Evolutionary conservation across 2,329 filamentous ascomycete species (phyloP).

Genomic region (Microdochium paspali): DNA sequence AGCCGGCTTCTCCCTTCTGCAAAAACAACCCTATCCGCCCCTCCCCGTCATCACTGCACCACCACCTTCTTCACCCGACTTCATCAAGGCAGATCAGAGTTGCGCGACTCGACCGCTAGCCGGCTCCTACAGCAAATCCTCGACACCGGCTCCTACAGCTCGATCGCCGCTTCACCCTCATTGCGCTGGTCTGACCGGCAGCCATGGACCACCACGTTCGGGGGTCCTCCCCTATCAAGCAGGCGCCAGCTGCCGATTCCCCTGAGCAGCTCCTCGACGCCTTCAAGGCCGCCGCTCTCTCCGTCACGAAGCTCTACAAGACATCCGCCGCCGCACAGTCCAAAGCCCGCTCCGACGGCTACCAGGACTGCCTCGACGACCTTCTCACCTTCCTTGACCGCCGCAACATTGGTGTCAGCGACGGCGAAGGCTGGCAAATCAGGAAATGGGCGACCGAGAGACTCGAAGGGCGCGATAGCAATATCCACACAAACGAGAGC

Average conservation of each 20-base stretch:
- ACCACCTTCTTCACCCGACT: constrained; percentile 3
- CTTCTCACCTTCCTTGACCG: constrained; percentile 77
- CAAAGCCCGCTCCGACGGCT: constrained; percentile 69
- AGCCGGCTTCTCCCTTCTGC: background rate
- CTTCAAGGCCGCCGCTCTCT: constrained; percentile 87
- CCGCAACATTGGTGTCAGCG: constrained; percentile 65
- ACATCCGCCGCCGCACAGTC: constrained; percentile 71
- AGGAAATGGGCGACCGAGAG: constrained; percentile 60
- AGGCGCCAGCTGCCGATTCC: constrained; percentile 28
- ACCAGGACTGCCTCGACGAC: constrained; percentile 90
- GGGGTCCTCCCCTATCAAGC: constrained; percentile 19
- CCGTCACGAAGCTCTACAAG: constrained; percentile 94
- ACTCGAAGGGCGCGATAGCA: constrained; percentile 51
- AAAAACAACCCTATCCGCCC: background rate
- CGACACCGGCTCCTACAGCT: background rate
- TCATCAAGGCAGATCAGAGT: too few species aligned
- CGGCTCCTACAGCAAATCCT: constrained; percentile 2
- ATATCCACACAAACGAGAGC: constrained; percentile 48
- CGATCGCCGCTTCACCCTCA: constrained; percentile 1
- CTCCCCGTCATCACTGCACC: background rate
- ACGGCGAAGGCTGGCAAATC: constrained; percentile 64
- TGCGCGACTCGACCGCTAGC: constrained; percentile 2
- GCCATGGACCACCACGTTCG: constrained; percentile 15
- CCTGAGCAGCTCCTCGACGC: constrained; percentile 69
- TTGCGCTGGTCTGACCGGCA: background rate